phyloP scores from a whole-genome alignment of 169 alveolate genomes.

The Eimeria zaria region DNA sequence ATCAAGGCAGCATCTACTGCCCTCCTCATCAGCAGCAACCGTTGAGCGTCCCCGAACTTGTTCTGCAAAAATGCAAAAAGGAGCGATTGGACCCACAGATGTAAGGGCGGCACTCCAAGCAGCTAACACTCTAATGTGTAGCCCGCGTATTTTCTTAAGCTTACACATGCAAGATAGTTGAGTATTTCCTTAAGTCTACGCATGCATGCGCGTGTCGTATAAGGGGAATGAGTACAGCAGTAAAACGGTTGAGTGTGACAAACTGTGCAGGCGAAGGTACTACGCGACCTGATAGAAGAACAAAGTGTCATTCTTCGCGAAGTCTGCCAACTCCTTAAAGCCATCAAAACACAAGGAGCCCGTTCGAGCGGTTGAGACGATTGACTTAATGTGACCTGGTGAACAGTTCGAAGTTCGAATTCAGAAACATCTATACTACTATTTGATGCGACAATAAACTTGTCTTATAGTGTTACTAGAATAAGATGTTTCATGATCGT shows the following conservation, averaged over 20 bases:
- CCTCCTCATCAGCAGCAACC: neutral
- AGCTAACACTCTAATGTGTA: neutral
- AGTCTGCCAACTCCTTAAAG: slow-evolving; percentile 34
- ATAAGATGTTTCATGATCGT: neutral
- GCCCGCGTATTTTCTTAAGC: neutral
- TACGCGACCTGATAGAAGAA: slow-evolving; percentile 56
- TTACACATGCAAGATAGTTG: no score
- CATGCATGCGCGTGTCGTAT: neutral
- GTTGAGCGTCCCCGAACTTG: neutral
- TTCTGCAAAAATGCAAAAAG: slow-evolving; percentile 24
- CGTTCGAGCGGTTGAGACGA: neutral
- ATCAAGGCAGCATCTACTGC: neutral
- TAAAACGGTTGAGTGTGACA: neutral
- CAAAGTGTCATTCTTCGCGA: slow-evolving; percentile 60
- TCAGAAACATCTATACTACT: neutral
- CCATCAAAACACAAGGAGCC: slow-evolving; percentile 5
- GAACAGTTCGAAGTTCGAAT: slow-evolving; percentile 73
- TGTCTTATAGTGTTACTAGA: neutral
- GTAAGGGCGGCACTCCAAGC: slow-evolving; percentile 1
- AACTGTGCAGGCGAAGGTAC: slow-evolving; percentile 39
- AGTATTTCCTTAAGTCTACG: no score
- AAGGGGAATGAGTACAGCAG: neutral
- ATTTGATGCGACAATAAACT: neutral
- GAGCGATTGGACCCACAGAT: slow-evolving; percentile 45
- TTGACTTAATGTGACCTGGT: neutral